Base-by-base conservation (phyloP, 495 filamentous ascomycete species). In the Margaritispora aquatica region DNA sequence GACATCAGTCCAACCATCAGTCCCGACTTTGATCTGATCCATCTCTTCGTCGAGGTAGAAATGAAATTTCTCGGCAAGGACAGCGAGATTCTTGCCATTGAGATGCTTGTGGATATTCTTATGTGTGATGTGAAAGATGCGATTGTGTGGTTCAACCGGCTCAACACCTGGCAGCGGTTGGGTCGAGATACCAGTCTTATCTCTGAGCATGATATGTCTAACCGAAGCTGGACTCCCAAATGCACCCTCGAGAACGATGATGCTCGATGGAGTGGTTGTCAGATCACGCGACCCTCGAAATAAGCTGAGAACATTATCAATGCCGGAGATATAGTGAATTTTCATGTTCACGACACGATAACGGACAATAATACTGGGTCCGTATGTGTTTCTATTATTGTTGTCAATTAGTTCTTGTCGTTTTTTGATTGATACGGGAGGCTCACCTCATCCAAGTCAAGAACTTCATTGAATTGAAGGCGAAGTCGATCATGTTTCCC, bases 1-100 rank as follows among this genome's bases (percentile, higher is more conserved):
- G 23, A 55, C 49, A 7, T 66, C 62, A 19, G 59, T 51, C 64
- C 64, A 69, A 5, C 55, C 56, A 15, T 57, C 22, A 9, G 21
- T 20, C 17, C 36, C 19, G 31, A 55, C 22, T 13, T 50, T 21
- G 1, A 62, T 27, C 15, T 31, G 1, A 13, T 60, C 46, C 17
- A 38, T 22, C 1, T 66, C 15, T 50, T 60, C 44, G n/a, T 20
- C 31, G 0, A 67, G 26, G 0, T 31, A 59, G 1, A 38, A 20
- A 8, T 58, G 1, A 24, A 57, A 67, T 22, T 41, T n/a, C 15
- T 49, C 19, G 2, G 7, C 27, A 7, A 67, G 27, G 1, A 23
- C 38, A 15, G 26, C 48, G 2, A 67, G 55, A 26, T 55, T 26
- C 0, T 29, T 21, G 11, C 48, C 54, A 23, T 59, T 55, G 13